phyloP scores from a whole-genome alignment of 495 filamentous ascomycete genomes.

The Pyrenula massariospora region DNA sequence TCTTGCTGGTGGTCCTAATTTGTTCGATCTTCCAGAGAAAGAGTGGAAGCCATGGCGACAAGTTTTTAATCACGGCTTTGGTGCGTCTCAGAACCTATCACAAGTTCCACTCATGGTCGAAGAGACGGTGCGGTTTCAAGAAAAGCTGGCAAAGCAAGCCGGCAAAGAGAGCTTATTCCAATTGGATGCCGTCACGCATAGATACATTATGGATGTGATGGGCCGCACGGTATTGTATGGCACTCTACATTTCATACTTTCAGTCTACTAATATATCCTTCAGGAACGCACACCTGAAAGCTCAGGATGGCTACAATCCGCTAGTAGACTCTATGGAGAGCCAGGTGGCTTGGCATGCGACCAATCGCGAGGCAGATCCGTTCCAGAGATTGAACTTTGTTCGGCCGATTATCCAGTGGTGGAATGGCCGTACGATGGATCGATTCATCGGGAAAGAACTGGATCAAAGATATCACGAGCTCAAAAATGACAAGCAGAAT shows the following conservation, averaged over 20 bases:
- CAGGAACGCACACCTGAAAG: slow-evolving; percentile 6
- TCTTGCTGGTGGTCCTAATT: slow-evolving; percentile 10
- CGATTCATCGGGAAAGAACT: slow-evolving; percentile 4
- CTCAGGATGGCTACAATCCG: slow-evolving; percentile 4
- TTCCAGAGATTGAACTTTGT: slow-evolving; percentile 2
- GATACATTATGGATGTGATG: slow-evolving; percentile 13
- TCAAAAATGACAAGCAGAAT: slow-evolving; percentile 1
- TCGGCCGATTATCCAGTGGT: slow-evolving; percentile 2
- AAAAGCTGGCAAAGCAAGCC: slow-evolving; percentile 2
- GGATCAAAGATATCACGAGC: slow-evolving; percentile 3
- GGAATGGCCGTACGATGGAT: slow-evolving; percentile 7
- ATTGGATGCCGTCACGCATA: slow-evolving; percentile 6
- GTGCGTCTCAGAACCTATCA: slow-evolving; percentile 4
- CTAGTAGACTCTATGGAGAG: slow-evolving; percentile 5
- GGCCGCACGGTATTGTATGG: slow-evolving; percentile 9
- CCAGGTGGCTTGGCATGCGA: slow-evolving; percentile 7
- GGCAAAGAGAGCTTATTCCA: slow-evolving; percentile 2
- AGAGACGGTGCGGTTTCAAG: slow-evolving; percentile 1
- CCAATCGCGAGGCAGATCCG: slow-evolving; percentile 2
- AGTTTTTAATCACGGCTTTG: slow-evolving; percentile 11
- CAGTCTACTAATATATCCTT: not conserved
- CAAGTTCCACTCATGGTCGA: slow-evolving; percentile 2
- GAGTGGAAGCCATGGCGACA: slow-evolving; percentile 12
- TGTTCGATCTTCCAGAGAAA: slow-evolving; percentile 11
- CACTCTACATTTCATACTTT: not conserved